Conservation (phyloP, 1,284 basidiomycete genomes). For the Calocybe gambosa region DNA sequence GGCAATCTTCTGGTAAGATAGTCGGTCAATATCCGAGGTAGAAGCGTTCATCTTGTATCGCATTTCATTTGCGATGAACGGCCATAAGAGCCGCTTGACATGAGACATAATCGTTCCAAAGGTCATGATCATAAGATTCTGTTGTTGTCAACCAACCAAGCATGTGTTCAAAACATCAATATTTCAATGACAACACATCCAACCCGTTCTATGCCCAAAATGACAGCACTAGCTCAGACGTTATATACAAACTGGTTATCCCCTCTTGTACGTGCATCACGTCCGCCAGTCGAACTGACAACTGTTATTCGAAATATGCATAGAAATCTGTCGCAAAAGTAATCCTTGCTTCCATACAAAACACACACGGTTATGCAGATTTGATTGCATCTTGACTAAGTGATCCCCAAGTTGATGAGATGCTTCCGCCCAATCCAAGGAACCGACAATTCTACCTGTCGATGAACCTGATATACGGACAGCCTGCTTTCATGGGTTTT, state of each 20-base stretch:
- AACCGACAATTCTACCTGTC: no score
- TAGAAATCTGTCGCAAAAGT: neutral
- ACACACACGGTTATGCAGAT: neutral
- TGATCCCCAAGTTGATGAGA: no score
- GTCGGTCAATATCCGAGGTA: no score
- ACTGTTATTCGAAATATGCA: neutral
- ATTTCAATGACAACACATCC: no score
- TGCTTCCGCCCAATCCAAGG: no score
- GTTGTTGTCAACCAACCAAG: neutral
- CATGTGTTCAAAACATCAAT: neutral
- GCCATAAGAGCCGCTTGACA: neutral
- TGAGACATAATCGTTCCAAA: slow-evolving; percentile 2
- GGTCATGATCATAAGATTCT: neutral
- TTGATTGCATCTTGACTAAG: neutral
- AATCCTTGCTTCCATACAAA: neutral
- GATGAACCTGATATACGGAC: no score
- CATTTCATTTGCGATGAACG: neutral
- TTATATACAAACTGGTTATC: neutral
- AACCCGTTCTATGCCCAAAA: neutral
- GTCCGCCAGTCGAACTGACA: neutral
- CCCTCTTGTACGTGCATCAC: neutral
- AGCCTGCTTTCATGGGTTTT: no score
- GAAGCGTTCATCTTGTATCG: neutral
- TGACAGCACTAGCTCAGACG: neutral
- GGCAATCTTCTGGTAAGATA: no score